Percentiles rank a stretch among this genome's conserved stretches.
phyloP scores from a whole-genome alignment of 1,284 basidiomycete genomes.

The Leccinum solheimii region DNA sequence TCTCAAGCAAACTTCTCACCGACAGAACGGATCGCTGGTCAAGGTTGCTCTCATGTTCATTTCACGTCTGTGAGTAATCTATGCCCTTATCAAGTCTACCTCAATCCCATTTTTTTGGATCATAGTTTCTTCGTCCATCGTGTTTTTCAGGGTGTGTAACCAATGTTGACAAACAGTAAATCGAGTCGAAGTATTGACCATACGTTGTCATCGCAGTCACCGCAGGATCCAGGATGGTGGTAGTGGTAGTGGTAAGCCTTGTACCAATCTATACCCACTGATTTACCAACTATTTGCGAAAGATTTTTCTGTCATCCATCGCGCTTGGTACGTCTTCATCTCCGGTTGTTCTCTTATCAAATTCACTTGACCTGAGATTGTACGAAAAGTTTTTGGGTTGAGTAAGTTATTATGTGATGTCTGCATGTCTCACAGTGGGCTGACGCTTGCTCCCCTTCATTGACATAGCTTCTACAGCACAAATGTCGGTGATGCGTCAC shows the following conservation, averaged over 20 bases:
- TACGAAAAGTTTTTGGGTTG: conserved; percentile 33
- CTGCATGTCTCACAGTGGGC: not conserved
- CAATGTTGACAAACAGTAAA: not conserved
- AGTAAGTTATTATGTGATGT: conserved; percentile 21
- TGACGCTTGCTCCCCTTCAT: not conserved
- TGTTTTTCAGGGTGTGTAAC: conserved; percentile 32
- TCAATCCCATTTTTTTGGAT: conserved; percentile 2
- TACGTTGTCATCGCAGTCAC: conserved; percentile 20
- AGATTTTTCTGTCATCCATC: conserved; percentile 26
- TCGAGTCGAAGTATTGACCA: not conserved
- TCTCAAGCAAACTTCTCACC: not conserved
- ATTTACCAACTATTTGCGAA: conserved; percentile 5
- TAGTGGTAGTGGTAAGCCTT: conserved; percentile 21
- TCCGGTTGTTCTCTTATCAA: not conserved
- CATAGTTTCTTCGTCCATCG: conserved; percentile 38
- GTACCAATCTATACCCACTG: not conserved
- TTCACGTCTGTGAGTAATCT: conserved; percentile 35
- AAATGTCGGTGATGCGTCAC: conserved; percentile 27
- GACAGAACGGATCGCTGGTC: not conserved
- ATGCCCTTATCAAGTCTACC: not conserved
- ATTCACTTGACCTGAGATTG: conserved; percentile 16
- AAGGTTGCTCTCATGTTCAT: conserved; percentile 36
- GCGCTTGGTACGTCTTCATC: conserved; percentile 21
- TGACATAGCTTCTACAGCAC: conserved; percentile 22
- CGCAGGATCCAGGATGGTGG: conserved; percentile 12